phyloP scores from a whole-genome alignment of 2,329 filamentous ascomycete species.

The Graphium sp. region DNA sequence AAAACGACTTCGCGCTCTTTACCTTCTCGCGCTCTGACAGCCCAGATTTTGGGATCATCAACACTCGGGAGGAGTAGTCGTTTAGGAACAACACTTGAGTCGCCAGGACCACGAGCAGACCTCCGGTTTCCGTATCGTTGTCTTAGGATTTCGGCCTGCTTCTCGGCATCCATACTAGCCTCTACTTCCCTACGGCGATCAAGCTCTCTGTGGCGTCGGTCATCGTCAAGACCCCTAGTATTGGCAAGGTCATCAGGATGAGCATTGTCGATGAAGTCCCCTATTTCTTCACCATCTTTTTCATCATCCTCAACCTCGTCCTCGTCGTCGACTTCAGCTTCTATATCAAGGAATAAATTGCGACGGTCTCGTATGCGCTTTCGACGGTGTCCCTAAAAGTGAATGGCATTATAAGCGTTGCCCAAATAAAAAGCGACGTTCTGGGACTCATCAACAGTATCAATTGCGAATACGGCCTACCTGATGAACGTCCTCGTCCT shows the following conservation, averaged over 20 bases:
- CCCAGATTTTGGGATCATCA: conserved; percentile 93
- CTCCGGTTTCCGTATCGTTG: conserved; percentile 77
- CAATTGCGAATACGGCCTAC: conserved; percentile 14
- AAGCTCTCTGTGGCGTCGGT: conserved; percentile 83
- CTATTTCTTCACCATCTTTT: conserved; percentile 68
- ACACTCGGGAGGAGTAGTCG: conserved; percentile 79
- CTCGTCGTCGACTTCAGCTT: conserved; percentile 94
- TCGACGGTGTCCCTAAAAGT: conserved; percentile 43
- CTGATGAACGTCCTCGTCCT: conserved; percentile 45
- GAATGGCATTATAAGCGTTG: conserved; percentile 6
- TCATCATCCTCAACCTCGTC: conserved; percentile 81
- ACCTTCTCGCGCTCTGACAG: conserved; percentile 79
- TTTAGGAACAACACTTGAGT: conserved; percentile 67
- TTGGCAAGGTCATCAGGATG: conserved; percentile 83
- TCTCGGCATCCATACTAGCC: conserved; percentile 80
- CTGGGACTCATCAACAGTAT: not conserved
- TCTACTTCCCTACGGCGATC: conserved; percentile 82
- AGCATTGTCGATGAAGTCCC: conserved; percentile 74
- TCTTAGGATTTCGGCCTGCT: conserved; percentile 72
- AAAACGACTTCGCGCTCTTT: conserved; percentile 89
- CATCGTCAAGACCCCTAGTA: conserved; percentile 65
- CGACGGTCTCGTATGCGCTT: conserved; percentile 67
- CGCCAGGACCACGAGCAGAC: conserved; percentile 43
- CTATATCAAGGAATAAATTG: conserved; percentile 88
- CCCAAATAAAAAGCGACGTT: not conserved